Conservation (phyloP, 164 flowering plant species). For the Magnolia sinica region DNA sequence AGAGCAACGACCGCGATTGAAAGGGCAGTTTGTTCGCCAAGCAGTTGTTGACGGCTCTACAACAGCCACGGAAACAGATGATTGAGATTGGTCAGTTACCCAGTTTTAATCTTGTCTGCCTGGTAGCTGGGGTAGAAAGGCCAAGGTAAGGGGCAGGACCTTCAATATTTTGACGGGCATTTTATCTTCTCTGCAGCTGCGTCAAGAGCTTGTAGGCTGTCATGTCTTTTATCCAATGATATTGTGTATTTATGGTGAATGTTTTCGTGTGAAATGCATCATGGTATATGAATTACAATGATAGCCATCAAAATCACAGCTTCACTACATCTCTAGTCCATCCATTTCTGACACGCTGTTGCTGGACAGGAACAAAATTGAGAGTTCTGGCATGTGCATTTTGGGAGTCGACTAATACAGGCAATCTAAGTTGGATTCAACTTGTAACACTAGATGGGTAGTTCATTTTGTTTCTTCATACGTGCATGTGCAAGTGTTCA, state of each 20-base stretch:
- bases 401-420: background rate
- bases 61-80: constrained; percentile 12
- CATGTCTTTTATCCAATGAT: constrained; percentile 1
- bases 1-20: constrained; percentile 53
- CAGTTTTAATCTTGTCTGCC: background rate
- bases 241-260: constrained; percentile 7
- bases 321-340: background rate
- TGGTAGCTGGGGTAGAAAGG: background rate
- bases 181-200: background rate
- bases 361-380: constrained; percentile 4
- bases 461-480: background rate
- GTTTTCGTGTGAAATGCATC: constrained; percentile 2
- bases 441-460: background rate
- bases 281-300: constrained; percentile 1
- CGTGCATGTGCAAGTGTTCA: background rate
- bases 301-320: background rate
- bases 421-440: background rate
- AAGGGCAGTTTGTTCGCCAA: constrained; percentile 56
- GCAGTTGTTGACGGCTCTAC: constrained; percentile 20
- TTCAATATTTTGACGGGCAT: background rate
- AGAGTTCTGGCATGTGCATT: background rate
- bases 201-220: background rate
- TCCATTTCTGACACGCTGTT: background rate
- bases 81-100: constrained; percentile 1
- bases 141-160: constrained; percentile 8